phyloP scores from a whole-genome alignment of 1,284 basidiomycete species.

The Ganoderma lingzhi region DNA sequence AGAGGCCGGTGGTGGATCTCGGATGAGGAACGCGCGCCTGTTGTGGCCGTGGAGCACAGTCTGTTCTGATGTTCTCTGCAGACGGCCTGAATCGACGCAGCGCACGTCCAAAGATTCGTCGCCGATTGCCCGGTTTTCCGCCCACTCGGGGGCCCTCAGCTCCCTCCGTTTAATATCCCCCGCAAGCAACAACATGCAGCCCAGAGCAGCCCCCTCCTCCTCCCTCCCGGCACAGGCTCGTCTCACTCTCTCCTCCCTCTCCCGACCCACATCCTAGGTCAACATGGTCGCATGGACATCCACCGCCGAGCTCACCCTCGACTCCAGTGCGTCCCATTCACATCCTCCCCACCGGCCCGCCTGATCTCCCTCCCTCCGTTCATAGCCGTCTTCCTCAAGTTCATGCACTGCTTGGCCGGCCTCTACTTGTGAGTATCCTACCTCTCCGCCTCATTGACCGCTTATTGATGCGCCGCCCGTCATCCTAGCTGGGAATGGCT shows the following conservation, averaged over 20 bases:
- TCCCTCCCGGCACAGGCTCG: conserved; percentile 18
- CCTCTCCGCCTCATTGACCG: conserved; percentile 7
- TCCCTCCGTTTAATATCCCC: conserved; percentile 25
- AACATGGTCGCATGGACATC: conserved; percentile 55
- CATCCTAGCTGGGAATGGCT: conserved; percentile 50
- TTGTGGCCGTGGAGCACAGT: neutral
- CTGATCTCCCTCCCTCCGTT: conserved; percentile 11
- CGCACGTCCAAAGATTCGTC: neutral
- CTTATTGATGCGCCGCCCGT: conserved; percentile 14
- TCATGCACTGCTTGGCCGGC: conserved; percentile 73
- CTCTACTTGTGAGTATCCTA: conserved; percentile 62
- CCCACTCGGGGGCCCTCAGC: neutral
- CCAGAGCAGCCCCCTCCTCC: conserved; percentile 22
- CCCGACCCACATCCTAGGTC: conserved; percentile 13
- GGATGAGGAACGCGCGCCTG: conserved; percentile 4
- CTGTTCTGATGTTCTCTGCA: conserved; percentile 14
- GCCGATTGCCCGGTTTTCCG: neutral
- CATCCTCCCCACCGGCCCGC: conserved; percentile 6
- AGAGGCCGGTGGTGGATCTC: neutral
- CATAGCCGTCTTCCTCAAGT: conserved; percentile 65
- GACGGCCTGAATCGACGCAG: conserved; percentile 1
- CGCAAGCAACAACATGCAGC: neutral
- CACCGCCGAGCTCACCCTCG: conserved; percentile 52
- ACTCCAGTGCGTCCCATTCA: conserved; percentile 52
- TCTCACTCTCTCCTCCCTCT: conserved; percentile 10